Base-by-base conservation (phyloP, 176 grass and related monocot species). In the Avena sativa region DNA sequence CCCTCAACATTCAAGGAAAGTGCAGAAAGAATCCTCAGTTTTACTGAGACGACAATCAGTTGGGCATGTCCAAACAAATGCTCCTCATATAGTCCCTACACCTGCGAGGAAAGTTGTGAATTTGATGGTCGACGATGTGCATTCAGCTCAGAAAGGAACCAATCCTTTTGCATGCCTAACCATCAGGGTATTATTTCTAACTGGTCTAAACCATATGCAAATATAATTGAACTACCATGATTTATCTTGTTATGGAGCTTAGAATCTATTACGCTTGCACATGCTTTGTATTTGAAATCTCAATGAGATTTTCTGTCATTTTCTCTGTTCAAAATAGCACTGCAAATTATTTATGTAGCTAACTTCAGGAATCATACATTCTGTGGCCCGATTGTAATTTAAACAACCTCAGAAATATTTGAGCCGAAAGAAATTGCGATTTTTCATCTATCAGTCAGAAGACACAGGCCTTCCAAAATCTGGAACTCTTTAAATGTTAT, bases 91-190 rank as follows among this genome's bases (percentile, higher is more conserved):
- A 20, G 2, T 58, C 56, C 56, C 19, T 58, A 58, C 56, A 58
- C 19, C 56, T 58, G 56, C 1, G 56, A 58, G 56, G 5, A 2
- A 58, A 58, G 56, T 20, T 58, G 56, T 58, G 56, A 58, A 58
- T 9, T 60, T 60, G 6, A 67, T 67, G 53, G 60, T 44, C 28
- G 23, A 6, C 20, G 3, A 52, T 92, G 90, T 21, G 68, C 71
- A n/a, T 78, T 83, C 49, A 88, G 61, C 32, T 58, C 71, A 51
- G 66, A 61, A 13, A 89, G 82, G 28, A 89, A 78, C 16, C 15
- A 88, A 64, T 12, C 71, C 71, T 89, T 86, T 72, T 92, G 86
- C 50, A 78, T n/a, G 26, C 70, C 70, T 30, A 65, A 26, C 4
- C 11, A 4, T 74, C 76, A 38, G 7, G 67, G 67, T 71, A 71